These are phyloP conservation scores for Oryza australiensis DNA, from an alignment of 176 grass and related monocot species.

Conservation along the genomic window DNA sequence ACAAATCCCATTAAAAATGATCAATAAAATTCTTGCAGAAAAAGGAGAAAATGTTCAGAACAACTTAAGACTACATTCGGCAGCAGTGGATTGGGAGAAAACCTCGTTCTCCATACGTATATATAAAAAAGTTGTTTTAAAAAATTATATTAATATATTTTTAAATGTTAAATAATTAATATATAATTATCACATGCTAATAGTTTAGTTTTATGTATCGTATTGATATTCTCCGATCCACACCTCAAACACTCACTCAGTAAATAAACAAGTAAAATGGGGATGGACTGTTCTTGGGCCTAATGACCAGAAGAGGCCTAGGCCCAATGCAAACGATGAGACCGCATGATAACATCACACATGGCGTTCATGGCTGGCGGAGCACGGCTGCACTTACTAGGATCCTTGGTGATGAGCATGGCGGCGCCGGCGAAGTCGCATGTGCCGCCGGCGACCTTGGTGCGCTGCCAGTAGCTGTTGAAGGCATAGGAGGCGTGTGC, in stretches of 20 bases:
- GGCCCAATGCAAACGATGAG: background rate
- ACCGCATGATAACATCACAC: background rate
- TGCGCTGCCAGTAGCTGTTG: constrained; percentile 79
- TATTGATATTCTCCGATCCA: too few relatives aligned
- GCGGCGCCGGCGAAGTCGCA: constrained; percentile 83
- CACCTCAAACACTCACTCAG: too few relatives aligned
- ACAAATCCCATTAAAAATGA: background rate
- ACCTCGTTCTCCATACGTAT: too few relatives aligned
- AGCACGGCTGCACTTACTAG: constrained; percentile 35
- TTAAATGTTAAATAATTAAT: too few relatives aligned
- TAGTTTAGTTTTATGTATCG: too few relatives aligned
- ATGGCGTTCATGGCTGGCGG: background rate
- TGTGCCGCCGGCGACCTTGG: constrained; percentile 59
- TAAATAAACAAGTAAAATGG: background rate
- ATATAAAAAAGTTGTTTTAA: too few relatives aligned
- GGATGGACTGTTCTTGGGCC: background rate
- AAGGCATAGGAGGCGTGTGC: constrained; percentile 72
- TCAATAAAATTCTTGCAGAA: background rate
- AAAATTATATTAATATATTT: too few relatives aligned
- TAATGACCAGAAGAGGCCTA: background rate
- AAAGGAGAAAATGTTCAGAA: background rate
- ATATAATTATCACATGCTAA: too few relatives aligned
- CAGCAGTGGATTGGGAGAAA: too few relatives aligned
- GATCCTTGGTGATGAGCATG: constrained; percentile 72
- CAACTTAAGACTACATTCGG: too few relatives aligned